Evolutionary conservation across 2,329 filamentous ascomycete species (phyloP), one percentile per base, ranked within the genome.

Genomic region (Rhexocercosporidium sp.): DNA sequence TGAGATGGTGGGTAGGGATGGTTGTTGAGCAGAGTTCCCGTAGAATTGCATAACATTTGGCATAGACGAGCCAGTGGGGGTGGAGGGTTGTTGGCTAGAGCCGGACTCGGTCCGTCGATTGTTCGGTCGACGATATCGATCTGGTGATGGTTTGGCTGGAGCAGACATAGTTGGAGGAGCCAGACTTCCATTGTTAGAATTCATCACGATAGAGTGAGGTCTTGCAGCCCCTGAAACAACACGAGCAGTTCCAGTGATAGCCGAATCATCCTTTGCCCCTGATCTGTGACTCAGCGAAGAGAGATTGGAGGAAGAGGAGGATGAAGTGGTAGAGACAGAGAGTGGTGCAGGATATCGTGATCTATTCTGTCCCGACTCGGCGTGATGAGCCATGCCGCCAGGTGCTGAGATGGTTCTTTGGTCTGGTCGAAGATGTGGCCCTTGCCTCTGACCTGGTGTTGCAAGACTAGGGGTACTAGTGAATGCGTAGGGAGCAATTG

Each of bases 401-500:
- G 86, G 85, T 65, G 84, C 82, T 66, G 87, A 87, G 37, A 79
- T 79, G 22, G 85, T 83, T 74, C 86, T 83, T 72, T 82, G 82
- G 70, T 90, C 87, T 70, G 84, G 80, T 64, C 85, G 83, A 69
- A 88, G 79, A 74, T 86, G 83, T 64, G 87, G 86, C 59, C 70
- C 72, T 59, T 69, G 63, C 37, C 70, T 70, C 61, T 75, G 74
- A 27, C 68, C 68, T 39, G 80, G 68, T 82, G 81, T 86, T 68
- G 86, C 85, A 72, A 92, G 79, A 70, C 84, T 89, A 27, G 91
- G 90, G n/a, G 90, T 90, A 73, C 83, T 85, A 2, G 88, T 91
- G 76, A 94, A 94, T 49, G 91, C 90, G 79, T 94, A 94, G 9
- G 91, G 91, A 76, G 93, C 90, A 69, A 92, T 87, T 16, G 90